These are phyloP conservation scores for Eutypa lata DNA, from an alignment of 2,329 filamentous ascomycete genomes.

Conservation along the genomic window DNA sequence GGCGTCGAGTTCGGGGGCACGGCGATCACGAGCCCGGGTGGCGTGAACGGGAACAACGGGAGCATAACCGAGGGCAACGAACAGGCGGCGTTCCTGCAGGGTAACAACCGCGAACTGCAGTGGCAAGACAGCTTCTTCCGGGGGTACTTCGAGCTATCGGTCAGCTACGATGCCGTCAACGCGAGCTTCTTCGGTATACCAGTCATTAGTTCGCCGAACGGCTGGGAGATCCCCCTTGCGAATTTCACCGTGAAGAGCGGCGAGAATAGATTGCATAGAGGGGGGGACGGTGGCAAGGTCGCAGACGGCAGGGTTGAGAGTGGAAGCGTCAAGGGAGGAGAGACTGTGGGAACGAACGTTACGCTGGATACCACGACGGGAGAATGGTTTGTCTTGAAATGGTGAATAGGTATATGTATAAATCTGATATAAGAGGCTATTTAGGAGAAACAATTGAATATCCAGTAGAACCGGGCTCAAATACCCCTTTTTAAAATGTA, in stretches of 20 bases:
- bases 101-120: constrained; percentile 54
- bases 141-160: constrained; percentile 61
- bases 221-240: constrained; percentile 56
- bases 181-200: constrained; percentile 54
- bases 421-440: no score
- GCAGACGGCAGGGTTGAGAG: constrained; percentile 33
- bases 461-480: no score
- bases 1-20: constrained; percentile 55
- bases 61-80: constrained; percentile 45
- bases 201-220: constrained; percentile 48
- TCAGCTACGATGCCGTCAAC: constrained; percentile 48
- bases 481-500: no score
- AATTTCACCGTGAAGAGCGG: constrained; percentile 60
- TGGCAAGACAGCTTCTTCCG: constrained; percentile 64
- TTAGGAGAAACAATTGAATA: no score
- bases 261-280: constrained; percentile 45
- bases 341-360: constrained; percentile 39
- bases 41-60: constrained; percentile 56
- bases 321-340: constrained; percentile 44
- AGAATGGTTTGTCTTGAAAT: constrained; percentile 17
- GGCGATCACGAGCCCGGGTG: constrained; percentile 56
- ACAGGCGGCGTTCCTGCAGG: constrained; percentile 38
- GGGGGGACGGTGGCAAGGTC: constrained; percentile 10
- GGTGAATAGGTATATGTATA: no score
- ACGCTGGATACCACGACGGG: constrained; percentile 52